Base-by-base conservation (phyloP, 2,329 filamentous ascomycete species). In the Aspergillus aculeatus region DNA sequence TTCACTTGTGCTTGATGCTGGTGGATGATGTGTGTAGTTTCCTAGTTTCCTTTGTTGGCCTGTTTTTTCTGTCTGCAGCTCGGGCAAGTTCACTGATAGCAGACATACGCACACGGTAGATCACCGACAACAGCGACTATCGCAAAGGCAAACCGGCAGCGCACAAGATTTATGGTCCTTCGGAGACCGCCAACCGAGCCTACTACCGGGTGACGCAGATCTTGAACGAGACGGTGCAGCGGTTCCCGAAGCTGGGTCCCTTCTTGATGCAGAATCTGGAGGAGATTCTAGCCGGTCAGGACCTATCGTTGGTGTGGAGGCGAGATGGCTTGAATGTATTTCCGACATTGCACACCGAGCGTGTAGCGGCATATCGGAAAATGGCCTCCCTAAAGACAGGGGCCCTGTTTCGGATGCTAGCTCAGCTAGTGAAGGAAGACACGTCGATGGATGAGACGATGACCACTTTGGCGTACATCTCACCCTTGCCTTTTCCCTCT, bases 1-100 rank as follows among this genome's bases (percentile, higher is more conserved):
- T 69, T 12, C 67, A 69, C 32, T 47, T 69, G 4, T 67, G 66
- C n/a, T 47, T 66, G 14, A 69, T 68, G 61, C 48, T 69, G 47
- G 66, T 69, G 19, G 66, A 69, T 24, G 66, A 68, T 59, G 66
- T 68, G 56, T 23, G 61, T 31, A 44, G 41, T 11, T 19, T 32
- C 9, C 29, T 53, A 23, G 6, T 12, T 3, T n/a, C 12, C 5
- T 11, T 21, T 32, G 1, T 44, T 14, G 26, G 54, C 23, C 23
- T 16, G 14, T 10, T 24, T 21, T 24, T 50, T 14, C 9, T 4
- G 24, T 16, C 47, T 10, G 7, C 7, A 10, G 38, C 35, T 24
- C 14, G n/a, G 29, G 19, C n/a, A n/a, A 49, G 29, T 29, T 47
- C n/a, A 54, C 38, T 56, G 5, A 52, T n/a, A 35, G n/a, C 10